phyloP scores from a whole-genome alignment of 1,139 yeast species.

The Hemisphaericaspora subhashii region DNA sequence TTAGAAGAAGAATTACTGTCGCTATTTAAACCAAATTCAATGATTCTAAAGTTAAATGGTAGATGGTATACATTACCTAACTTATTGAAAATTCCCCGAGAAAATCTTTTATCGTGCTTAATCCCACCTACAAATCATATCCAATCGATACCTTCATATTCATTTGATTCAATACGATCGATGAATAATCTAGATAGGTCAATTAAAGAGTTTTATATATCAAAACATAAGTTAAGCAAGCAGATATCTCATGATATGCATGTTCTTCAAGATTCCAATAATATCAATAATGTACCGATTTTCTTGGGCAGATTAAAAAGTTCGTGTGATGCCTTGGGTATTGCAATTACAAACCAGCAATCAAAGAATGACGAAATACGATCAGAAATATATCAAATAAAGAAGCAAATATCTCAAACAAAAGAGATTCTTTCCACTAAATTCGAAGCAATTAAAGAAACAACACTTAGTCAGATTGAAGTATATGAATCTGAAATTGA shows the following conservation, averaged over 20 bases:
- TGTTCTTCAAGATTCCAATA: constrained; percentile 12
- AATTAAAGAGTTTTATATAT: constrained; percentile 27
- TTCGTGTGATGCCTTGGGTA: constrained; percentile 16
- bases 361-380: constrained; percentile 26
- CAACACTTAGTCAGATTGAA: constrained; percentile 27
- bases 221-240: constrained; percentile 20
- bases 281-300: constrained; percentile 15
- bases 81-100: constrained; percentile 5
- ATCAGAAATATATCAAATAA: constrained; percentile 27
- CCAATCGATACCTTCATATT: constrained; percentile 24
- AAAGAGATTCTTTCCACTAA: constrained; percentile 19
- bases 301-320: constrained; percentile 12
- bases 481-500: constrained; percentile 29
- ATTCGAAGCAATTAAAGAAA: constrained; percentile 18
- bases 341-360: constrained; percentile 22
- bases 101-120: not conserved
- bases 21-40: constrained; percentile 24
- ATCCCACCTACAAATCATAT: not conserved
- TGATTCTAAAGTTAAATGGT: constrained; percentile 25
- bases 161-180: constrained; percentile 38
- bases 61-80: constrained; percentile 23
- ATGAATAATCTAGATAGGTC: constrained; percentile 32
- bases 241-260: constrained; percentile 19
- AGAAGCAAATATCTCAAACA: constrained; percentile 25
- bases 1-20: constrained; percentile 20